phyloP scores from a whole-genome alignment of 164 flowering plant species.

The Houttuynia cordata region DNA sequence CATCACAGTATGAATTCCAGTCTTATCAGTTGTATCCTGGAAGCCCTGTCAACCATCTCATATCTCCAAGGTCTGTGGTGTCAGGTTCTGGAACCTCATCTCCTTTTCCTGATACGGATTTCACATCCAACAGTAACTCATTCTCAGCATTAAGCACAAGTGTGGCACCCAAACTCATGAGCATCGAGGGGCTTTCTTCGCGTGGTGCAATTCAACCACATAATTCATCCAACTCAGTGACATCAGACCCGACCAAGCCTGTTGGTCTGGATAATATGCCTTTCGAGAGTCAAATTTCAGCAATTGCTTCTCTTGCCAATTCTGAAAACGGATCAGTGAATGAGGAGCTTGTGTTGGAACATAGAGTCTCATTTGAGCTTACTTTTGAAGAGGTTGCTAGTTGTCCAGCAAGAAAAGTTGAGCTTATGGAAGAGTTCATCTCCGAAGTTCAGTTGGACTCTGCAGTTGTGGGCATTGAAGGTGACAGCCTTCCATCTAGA shows the following conservation, averaged over 20 bases:
- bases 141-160: slow-evolving; percentile 38
- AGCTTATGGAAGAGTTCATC: slow-evolving; percentile 9
- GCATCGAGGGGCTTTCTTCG: slow-evolving; percentile 37
- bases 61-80: slow-evolving; percentile 88
- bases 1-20: slow-evolving; percentile 64
- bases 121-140: slow-evolving; percentile 22
- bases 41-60: slow-evolving; percentile 82
- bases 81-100: slow-evolving; percentile 85
- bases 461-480: slow-evolving; percentile 5
- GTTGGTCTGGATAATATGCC: slow-evolving; percentile 23
- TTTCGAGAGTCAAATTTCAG: slow-evolving; percentile 37
- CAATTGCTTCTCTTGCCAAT: slow-evolving; percentile 43
- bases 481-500: slow-evolving; percentile 13
- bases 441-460: slow-evolving; percentile 16
- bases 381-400: slow-evolving; percentile 45
- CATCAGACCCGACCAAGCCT: slow-evolving; percentile 37
- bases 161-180: slow-evolving; percentile 54
- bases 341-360: slow-evolving; percentile 26
- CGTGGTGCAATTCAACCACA: slow-evolving; percentile 51
- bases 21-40: slow-evolving; percentile 88
- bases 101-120: slow-evolving; percentile 73
- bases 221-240: slow-evolving; percentile 25
- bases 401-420: slow-evolving; percentile 36
- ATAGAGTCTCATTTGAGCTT: slow-evolving; percentile 75
- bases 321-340: slow-evolving; percentile 28